phyloP scores from a whole-genome alignment of 2,329 filamentous ascomycete genomes.

The Botrytis fragariae region DNA sequence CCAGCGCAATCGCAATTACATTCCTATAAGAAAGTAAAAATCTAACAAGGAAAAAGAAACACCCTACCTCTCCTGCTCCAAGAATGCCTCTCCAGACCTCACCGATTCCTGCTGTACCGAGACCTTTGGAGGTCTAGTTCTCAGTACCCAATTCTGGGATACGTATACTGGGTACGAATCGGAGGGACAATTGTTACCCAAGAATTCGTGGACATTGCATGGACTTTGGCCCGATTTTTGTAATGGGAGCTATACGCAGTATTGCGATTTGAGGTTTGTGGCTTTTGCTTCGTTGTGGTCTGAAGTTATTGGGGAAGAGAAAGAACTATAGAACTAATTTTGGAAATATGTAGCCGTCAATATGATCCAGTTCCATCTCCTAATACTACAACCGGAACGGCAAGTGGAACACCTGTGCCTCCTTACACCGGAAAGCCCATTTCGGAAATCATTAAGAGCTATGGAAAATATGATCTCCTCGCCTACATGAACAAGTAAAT shows the following conservation, averaged over 20 bases:
- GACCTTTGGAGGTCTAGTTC: slow-evolving; percentile 61
- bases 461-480: slow-evolving; percentile 58
- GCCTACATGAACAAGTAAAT: slow-evolving; percentile 60
- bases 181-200: slow-evolving; percentile 56
- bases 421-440: slow-evolving; percentile 58
- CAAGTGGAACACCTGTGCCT: slow-evolving; percentile 51
- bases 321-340: neutral
- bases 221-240: slow-evolving; percentile 46
- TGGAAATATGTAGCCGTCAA: slow-evolving; percentile 46
- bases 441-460: slow-evolving; percentile 55
- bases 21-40: neutral
- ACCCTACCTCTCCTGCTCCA: slow-evolving; percentile 49
- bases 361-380: slow-evolving; percentile 61
- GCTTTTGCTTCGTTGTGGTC: neutral
- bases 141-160: slow-evolving; percentile 64
- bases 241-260: slow-evolving; percentile 61
- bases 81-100: slow-evolving; percentile 43
- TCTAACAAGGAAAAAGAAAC: slow-evolving; percentile 27
- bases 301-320: neutral
- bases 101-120: slow-evolving; percentile 64
- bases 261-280: slow-evolving; percentile 55
- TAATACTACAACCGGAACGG: slow-evolving; percentile 58
- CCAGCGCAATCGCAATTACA: neutral
- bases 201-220: slow-evolving; percentile 53
- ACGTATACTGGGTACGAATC: slow-evolving; percentile 60